These are phyloP conservation scores for Colletotrichum sp. DNA, from an alignment of 2,329 filamentous ascomycete species.

Conservation along the genomic window DNA sequence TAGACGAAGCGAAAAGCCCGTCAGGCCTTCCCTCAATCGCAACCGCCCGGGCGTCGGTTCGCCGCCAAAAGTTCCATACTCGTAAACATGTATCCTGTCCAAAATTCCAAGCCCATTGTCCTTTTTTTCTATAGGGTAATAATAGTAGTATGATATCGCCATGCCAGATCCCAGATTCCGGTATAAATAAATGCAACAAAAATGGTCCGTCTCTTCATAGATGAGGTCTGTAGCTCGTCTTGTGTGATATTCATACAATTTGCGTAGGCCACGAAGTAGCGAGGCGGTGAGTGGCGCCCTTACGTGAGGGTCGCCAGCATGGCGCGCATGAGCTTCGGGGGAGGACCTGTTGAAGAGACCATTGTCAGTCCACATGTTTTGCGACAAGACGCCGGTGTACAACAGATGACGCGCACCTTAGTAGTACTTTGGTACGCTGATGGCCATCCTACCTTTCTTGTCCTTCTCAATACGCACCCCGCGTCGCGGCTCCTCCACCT, in stretches of 20 bases:
- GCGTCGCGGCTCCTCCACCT: conserved; percentile 56
- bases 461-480: conserved; percentile 82
- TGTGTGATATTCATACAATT: conserved; percentile 1
- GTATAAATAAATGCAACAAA: not conserved
- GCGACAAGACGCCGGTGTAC: not conserved
- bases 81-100: not conserved
- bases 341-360: conserved; percentile 56
- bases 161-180: not conserved
- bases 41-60: not conserved
- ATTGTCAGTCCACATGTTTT: conserved; percentile 25
- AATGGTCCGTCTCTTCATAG: not conserved
- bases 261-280: not conserved
- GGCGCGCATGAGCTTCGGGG: conserved; percentile 67
- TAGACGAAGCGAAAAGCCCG: not conserved
- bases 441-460: conserved; percentile 93
- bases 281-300: conserved; percentile 20
- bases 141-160: not conserved
- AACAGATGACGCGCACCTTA: conserved; percentile 51
- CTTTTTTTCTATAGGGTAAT: conserved; percentile 21
- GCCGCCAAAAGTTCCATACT: not conserved
- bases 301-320: conserved; percentile 76
- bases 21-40: not conserved
- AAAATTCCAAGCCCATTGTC: not conserved
- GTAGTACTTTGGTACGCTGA: conserved; percentile 78
- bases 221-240: not conserved